A percentile compares a stretch with the other conserved stretches of the same genome.
These are phyloP conservation scores for Sinapis alba DNA, from an alignment of 441 rosid genomes.

Conservation along the genomic window DNA sequence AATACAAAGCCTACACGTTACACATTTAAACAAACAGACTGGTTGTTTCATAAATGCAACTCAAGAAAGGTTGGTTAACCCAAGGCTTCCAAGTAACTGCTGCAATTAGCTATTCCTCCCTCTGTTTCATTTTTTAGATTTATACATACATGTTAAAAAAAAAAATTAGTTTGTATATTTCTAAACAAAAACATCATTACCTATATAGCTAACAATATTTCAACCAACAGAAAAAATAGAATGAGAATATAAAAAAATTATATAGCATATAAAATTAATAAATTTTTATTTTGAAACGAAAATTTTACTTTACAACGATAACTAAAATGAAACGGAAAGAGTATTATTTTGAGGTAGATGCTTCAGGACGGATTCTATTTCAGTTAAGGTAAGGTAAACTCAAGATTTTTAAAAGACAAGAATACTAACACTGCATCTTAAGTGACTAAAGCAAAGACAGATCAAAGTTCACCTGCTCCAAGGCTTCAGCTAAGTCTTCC, in stretches of 20 bases:
- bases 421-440: not conserved
- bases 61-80: not conserved
- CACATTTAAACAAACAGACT: no score
- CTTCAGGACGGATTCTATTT: not conserved
- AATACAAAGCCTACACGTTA: not conserved
- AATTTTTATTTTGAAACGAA: no score
- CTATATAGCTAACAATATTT: no score
- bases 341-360: not conserved
- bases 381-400: not conserved
- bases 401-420: not conserved
- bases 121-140: no score
- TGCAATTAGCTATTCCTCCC: not conserved
- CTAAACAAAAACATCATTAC: no score
- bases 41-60: not conserved
- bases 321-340: no score
- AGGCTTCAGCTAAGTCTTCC: constrained; percentile 82
- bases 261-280: no score
- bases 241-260: no score
- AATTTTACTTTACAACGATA: no score
- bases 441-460: not conserved
- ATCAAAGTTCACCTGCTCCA: constrained; percentile 57
- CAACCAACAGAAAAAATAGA: no score
- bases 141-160: no score
- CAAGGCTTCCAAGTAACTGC: not conserved
- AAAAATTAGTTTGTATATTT: no score